Percentiles rank a stretch among this genome's conserved stretches.
These are phyloP conservation scores for Geum urbanum DNA, from an alignment of 306 rosid species.

Conservation along the genomic window DNA sequence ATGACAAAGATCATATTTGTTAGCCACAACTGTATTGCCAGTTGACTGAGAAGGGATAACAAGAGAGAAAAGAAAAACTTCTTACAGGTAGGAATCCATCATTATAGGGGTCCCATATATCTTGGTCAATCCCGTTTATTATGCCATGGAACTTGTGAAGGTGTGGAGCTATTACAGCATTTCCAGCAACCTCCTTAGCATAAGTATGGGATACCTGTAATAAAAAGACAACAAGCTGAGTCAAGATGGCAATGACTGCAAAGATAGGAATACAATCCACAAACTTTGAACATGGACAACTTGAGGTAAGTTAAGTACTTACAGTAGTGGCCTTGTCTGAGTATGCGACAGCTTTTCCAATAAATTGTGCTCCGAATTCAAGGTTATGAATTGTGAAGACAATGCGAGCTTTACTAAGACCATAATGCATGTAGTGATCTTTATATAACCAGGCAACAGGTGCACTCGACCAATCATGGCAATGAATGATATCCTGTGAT, in stretches of 20 bases:
- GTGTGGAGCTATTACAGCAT: slow-evolving; percentile 62
- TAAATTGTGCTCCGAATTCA: slow-evolving; percentile 75
- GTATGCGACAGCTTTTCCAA: slow-evolving; percentile 64
- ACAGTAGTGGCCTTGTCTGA: slow-evolving; percentile 94
- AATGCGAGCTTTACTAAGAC: slow-evolving; percentile 74
- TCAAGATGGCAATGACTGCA: neutral
- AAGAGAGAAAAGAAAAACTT: slow-evolving; percentile 6
- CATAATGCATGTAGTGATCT: slow-evolving; percentile 71
- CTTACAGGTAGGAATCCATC: slow-evolving; percentile 88
- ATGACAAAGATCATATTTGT: slow-evolving; percentile 18
- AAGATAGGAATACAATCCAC: neutral
- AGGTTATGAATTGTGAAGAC: slow-evolving; percentile 97
- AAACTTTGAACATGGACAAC: slow-evolving; percentile 1
- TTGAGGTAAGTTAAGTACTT: slow-evolving; percentile 35
- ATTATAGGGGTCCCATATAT: slow-evolving; percentile 90
- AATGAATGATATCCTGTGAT: slow-evolving; percentile 90
- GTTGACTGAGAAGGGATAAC: neutral
- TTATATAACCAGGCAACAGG: slow-evolving; percentile 96
- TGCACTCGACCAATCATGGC: slow-evolving; percentile 99
- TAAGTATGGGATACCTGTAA: slow-evolving; percentile 85
- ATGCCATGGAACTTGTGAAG: slow-evolving; percentile 91
- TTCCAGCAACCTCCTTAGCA: slow-evolving; percentile 75
- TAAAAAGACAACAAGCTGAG: slow-evolving; percentile 13
- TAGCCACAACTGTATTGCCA: slow-evolving; percentile 21
- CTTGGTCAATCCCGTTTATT: slow-evolving; percentile 92